phyloP scores from a whole-genome alignment of 306 rosid genomes.

The Luffa acutangula region DNA sequence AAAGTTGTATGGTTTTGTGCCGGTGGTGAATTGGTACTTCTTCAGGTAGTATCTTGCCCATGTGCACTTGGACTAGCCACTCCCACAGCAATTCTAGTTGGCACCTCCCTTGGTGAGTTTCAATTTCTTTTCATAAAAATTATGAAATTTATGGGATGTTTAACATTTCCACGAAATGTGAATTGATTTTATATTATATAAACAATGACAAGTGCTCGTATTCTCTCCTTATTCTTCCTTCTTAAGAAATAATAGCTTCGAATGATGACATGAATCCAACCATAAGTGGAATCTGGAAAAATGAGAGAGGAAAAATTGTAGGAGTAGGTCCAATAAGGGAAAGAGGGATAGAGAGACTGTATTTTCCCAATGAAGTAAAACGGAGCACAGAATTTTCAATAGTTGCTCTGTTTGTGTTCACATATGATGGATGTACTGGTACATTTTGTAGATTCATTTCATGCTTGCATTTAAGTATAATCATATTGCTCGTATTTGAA shows the following conservation, averaged over 20 bases:
- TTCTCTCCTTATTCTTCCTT: conserved; percentile 3
- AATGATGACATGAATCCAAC: background rate
- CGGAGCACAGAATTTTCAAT: background rate
- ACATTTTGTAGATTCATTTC: background rate
- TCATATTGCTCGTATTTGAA: background rate
- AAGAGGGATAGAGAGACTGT: background rate
- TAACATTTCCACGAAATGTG: background rate
- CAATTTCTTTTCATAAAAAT: background rate
- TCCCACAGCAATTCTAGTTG: conserved; percentile 94
- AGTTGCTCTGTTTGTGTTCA: background rate
- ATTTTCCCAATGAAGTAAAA: background rate
- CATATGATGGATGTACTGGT: background rate
- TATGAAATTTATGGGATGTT: background rate
- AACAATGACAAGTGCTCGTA: background rate
- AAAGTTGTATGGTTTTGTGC: background rate
- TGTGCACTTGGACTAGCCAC: conserved; percentile 99
- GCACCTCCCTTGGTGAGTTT: conserved; percentile 78
- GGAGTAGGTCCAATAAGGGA: background rate
- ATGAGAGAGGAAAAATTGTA: background rate
- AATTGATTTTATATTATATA: background rate
- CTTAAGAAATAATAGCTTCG: background rate
- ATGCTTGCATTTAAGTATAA: background rate
- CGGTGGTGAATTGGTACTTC: background rate
- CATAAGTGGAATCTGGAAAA: background rate
- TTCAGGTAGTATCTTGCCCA: conserved; percentile 97